Percentiles rank a stretch among this genome's conserved stretches.
These are phyloP conservation scores for Oehlia diaphana DNA, from an alignment of 192 early-diverging fungal species.

Conservation along the genomic window DNA sequence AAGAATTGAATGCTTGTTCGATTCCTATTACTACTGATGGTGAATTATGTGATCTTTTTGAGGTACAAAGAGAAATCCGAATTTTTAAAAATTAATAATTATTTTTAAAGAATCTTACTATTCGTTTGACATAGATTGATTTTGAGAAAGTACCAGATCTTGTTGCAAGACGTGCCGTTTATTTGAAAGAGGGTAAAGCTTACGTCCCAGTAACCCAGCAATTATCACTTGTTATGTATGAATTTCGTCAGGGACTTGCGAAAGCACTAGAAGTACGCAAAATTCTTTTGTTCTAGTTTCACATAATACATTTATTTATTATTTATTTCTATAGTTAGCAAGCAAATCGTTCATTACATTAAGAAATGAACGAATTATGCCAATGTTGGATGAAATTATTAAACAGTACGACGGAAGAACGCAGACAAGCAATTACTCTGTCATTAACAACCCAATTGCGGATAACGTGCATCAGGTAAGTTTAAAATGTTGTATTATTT, in stretches of 20 bases:
- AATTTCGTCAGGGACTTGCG: conserved; percentile 68
- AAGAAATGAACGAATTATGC: conserved; percentile 88
- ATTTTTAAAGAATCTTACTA: background rate
- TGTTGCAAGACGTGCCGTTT: conserved; percentile 59
- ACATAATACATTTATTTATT: background rate
- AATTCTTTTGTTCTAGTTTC: background rate
- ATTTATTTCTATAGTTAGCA: conserved; percentile 50
- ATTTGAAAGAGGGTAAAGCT: conserved; percentile 62
- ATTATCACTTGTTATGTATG: conserved; percentile 68
- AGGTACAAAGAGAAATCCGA: conserved; percentile 28
- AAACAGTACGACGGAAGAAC: conserved; percentile 75
- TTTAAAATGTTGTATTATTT: background rate
- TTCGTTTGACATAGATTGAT: conserved; percentile 56
- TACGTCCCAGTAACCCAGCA: conserved; percentile 77
- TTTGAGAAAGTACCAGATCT: conserved; percentile 70
- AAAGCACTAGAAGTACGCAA: conserved; percentile 50
- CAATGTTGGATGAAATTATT: conserved; percentile 83
- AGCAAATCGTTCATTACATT: conserved; percentile 77
- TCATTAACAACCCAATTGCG: conserved; percentile 61
- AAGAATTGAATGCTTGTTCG: conserved; percentile 25
- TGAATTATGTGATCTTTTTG: conserved; percentile 50
- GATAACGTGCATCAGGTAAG: conserved; percentile 64
- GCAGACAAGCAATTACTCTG: conserved; percentile 52
- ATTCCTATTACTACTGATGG: conserved; percentile 36
- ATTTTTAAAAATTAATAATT: background rate